These are phyloP conservation scores for Wickerhamiella infanticola DNA, from an alignment of 1,139 yeast species.

Conservation along the genomic window DNA sequence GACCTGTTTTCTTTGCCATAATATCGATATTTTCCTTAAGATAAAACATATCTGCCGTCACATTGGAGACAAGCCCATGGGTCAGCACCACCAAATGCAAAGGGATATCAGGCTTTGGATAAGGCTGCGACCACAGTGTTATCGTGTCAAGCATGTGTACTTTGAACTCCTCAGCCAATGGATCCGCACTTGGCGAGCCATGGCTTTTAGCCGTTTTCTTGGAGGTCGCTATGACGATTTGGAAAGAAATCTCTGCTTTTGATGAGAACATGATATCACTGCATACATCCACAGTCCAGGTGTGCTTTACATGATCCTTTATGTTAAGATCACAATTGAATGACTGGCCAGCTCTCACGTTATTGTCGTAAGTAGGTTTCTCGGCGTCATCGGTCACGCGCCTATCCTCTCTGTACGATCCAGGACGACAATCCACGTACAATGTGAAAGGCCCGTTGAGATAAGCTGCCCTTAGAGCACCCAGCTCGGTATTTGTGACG, in stretches of 20 bases:
- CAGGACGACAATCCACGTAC: constrained; percentile 65
- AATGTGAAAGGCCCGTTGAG: constrained; percentile 82
- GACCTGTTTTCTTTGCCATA: constrained; percentile 31
- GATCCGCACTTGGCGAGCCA: constrained; percentile 6
- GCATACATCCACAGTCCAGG: constrained; percentile 75
- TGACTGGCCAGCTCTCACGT: constrained; percentile 55
- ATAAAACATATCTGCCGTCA: constrained; percentile 76
- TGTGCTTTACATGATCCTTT: constrained; percentile 32
- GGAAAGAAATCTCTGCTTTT: constrained; percentile 55
- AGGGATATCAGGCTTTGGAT: constrained; percentile 34
- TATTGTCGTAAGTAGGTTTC: constrained; percentile 62
- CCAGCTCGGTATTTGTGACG: constrained; percentile 56
- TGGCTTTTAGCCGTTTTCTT: constrained; percentile 26
- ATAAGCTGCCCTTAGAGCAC: constrained; percentile 74
- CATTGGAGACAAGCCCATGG: constrained; percentile 86
- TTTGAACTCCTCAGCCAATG: constrained; percentile 16
- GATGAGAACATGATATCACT: constrained; percentile 71
- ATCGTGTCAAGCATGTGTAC: constrained; percentile 45
- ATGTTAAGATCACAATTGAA: constrained; percentile 35
- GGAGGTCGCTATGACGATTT: constrained; percentile 43
- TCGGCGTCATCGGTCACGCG: constrained; percentile 52
- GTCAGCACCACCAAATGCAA: constrained; percentile 66
- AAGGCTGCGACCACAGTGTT: constrained; percentile 58
- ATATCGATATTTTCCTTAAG: constrained; percentile 66
- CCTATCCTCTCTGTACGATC: constrained; percentile 42